These are phyloP conservation scores for Pleurotus citrinopileatus DNA, from an alignment of 768 basidiomycete species.

Conservation along the genomic window DNA sequence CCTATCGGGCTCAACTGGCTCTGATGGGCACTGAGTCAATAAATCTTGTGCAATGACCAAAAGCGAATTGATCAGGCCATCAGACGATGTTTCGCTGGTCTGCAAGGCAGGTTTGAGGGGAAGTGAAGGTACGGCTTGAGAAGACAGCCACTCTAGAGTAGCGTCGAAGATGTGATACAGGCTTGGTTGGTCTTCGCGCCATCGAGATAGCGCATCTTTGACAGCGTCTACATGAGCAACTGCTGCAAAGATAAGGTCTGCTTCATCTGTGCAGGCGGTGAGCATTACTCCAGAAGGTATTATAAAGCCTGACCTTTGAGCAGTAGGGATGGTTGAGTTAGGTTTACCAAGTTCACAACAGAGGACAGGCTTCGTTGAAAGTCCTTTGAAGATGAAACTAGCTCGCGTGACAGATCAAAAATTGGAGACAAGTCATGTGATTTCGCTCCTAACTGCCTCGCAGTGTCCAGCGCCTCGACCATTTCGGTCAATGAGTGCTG, in stretches of 20 bases:
- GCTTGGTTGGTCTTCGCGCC: constrained; percentile 24
- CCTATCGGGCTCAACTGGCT: constrained; percentile 23
- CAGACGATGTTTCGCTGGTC: constrained; percentile 17
- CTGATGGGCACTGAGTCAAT: constrained; percentile 36
- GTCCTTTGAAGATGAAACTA: neutral
- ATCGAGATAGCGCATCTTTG: constrained; percentile 17
- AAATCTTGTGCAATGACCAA: constrained; percentile 67
- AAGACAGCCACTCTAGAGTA: constrained; percentile 25
- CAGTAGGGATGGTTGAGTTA: neutral
- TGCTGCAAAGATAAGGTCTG: neutral
- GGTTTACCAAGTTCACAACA: neutral
- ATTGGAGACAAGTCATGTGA: neutral
- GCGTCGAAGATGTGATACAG: constrained; percentile 31
- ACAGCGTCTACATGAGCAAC: neutral
- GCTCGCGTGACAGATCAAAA: neutral
- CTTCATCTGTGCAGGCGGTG: neutral
- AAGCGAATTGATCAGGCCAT: constrained; percentile 55
- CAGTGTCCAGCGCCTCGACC: constrained; percentile 27
- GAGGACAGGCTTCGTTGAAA: neutral
- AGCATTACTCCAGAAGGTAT: neutral
- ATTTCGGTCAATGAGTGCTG: constrained; percentile 35
- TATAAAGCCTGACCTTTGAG: neutral
- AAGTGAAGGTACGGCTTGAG: neutral
- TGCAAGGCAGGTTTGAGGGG: neutral
- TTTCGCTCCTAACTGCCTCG: constrained; percentile 11